Base-by-base conservation (phyloP, 140 eudicot species). In the Oenanthe javanica region DNA sequence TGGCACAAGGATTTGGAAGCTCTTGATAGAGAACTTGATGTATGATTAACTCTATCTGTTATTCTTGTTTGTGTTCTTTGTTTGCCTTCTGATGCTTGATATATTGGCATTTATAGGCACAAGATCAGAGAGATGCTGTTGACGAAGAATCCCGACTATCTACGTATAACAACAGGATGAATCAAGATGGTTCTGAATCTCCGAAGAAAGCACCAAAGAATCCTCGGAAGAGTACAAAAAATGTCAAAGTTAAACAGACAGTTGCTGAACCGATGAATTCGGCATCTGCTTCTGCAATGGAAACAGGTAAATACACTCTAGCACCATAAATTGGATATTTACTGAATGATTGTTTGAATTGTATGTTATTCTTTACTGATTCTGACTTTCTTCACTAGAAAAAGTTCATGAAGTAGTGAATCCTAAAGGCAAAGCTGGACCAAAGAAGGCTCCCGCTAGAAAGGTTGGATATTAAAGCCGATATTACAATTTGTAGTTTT, bases 1-100 rank as follows among this genome's bases (percentile, higher is more conserved):
- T 94, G 98, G 98, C 12, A 49, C 9, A 81, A 84, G 47, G 98
- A 94, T 89, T 94, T 94, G 81, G 97, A 88, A 81, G 90, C 91
- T n/a, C 91, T 94, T 21, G 90, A 90, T 19, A 79, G 63, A 15
- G 91, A 89, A 80, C 90, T 90, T 48, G 97, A 90, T 82, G 92
- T 90, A 85, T 50, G 90, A 27, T 47, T 72, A 16, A 3, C 52
- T 27, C 19, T 40, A 42, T 12, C 12, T 49, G 1, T 49, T 15
- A 1, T 63, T 72, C 47, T 46, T 54, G 15, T 9, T 10, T 0
- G 48, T 8, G 49, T 81, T 55, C 0, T 74, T 2, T 63, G 45
- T 7, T 4, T 40, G 23, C 82, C 1, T 59, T 67, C 5, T 42
- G 21, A 38, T 45, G 12, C 61, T n/a, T 81, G 38, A 67, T 64